Base-by-base conservation (phyloP, 2,329 filamentous ascomycete genomes). In the Fusarium anguioides region DNA sequence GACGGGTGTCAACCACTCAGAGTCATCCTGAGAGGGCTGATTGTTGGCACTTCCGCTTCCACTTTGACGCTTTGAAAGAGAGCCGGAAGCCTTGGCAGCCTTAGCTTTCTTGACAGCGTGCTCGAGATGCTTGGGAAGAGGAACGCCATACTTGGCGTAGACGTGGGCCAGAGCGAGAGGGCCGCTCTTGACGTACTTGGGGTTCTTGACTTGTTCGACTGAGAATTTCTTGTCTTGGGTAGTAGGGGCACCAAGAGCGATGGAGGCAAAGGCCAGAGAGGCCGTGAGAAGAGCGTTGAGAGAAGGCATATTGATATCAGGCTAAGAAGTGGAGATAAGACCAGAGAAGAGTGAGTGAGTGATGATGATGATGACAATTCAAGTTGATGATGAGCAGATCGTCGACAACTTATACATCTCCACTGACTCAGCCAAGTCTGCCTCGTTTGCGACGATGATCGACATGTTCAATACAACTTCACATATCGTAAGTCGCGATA, bases 1-100 rank as follows among this genome's bases (percentile, higher is more conserved):
- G 14, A 82, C 78, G 7, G 79, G 78, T 5, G 76, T 75, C 48
- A 81, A 57, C 65, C 79, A 82, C 68, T 81, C 79, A 20, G 65
- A 31, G n/a, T 81, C 79, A 49, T 71, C 44, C 3, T 33, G 14
- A 24, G 72, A 50, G 2, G 79, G 78, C 0, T 55, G 70, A 36
- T 72, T 72, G 4, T 51, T 47, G 4, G 15, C 63, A 6, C 37
- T 58, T 4, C 65, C 77, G 20, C 71, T 78, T 48, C 78, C 79
- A 5, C 54, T 76, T 45, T 64, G 64, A 37, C 75, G 73, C 68
- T 72, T 74, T 26, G 48, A 39, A 45, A 50, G 42, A 24, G 60
- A 54, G 9, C 50, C 37, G 15, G 60, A 54, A 24, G 46, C 33
- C 6, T 23, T 49, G 47, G 73, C 64, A 10, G 68, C 66, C 42